These are phyloP conservation scores for Cordia subcordata DNA, from an alignment of 257 asterid species.

Conservation along the genomic window DNA sequence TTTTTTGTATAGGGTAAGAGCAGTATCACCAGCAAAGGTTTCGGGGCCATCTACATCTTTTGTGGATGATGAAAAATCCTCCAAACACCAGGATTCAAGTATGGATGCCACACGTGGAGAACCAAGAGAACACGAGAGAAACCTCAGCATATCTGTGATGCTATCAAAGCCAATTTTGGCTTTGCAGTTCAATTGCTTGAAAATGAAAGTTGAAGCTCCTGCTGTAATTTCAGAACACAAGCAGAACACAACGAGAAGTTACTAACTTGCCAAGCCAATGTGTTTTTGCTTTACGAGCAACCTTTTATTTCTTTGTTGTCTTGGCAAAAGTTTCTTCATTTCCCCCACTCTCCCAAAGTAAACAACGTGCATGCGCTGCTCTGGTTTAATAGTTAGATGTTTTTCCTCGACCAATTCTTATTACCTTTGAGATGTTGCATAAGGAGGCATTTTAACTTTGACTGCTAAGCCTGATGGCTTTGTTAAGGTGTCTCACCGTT, in stretches of 20 bases:
- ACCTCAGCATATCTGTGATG: slow-evolving; percentile 63
- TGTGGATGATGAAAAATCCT: slow-evolving; percentile 20
- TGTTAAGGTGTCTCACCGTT: too few relatives aligned
- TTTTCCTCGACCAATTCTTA: too few relatives aligned
- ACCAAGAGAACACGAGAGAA: slow-evolving; percentile 35
- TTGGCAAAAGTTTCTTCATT: neutral
- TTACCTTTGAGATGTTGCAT: neutral
- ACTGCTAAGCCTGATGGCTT: too few relatives aligned
- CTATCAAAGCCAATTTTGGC: slow-evolving; percentile 82
- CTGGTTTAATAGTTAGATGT: neutral
- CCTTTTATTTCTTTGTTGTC: neutral
- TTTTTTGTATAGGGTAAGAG: slow-evolving; percentile 47
- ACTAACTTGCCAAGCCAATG: too few relatives aligned
- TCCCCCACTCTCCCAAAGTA: too few relatives aligned
- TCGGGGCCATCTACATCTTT: slow-evolving; percentile 28
- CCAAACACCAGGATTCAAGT: slow-evolving; percentile 9
- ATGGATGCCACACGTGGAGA: slow-evolving; percentile 8
- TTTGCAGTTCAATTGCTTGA: slow-evolving; percentile 58
- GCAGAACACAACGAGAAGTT: slow-evolving; percentile 5
- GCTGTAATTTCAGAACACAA: slow-evolving; percentile 26
- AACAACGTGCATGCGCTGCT: neutral
- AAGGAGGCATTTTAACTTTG: neutral
- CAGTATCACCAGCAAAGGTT: slow-evolving; percentile 60
- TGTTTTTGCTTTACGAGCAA: too few relatives aligned
- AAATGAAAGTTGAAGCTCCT: slow-evolving; percentile 90